Evolutionary conservation across 768 basidiomycete species (phyloP).

Genomic region (Tubosaeta brunneosetosa): DNA sequence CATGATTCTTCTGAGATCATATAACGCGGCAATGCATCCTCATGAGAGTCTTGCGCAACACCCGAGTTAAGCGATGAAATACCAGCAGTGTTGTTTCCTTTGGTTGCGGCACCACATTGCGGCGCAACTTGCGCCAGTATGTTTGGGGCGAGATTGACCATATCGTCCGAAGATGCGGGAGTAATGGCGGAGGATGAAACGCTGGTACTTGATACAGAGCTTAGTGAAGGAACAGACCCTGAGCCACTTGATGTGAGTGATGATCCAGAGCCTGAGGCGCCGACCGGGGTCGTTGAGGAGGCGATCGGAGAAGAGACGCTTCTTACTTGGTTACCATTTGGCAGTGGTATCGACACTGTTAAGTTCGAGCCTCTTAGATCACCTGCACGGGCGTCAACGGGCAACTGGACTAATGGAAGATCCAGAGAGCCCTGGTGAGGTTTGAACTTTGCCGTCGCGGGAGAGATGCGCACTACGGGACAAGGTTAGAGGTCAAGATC

Average conservation of each 20-base stretch:
- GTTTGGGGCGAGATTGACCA: slow-evolving; percentile 44
- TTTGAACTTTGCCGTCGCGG: slow-evolving; percentile 86
- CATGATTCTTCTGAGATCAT: slow-evolving; percentile 69
- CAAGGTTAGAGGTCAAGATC: slow-evolving; percentile 23
- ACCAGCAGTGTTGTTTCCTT: slow-evolving; percentile 20
- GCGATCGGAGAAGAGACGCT: slow-evolving; percentile 73
- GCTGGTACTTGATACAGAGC: slow-evolving; percentile 43
- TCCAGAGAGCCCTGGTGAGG: slow-evolving; percentile 46
- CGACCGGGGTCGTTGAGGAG: slow-evolving; percentile 32
- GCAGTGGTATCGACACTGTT: slow-evolving; percentile 47
- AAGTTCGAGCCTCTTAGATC: slow-evolving; percentile 37
- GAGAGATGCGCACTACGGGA: slow-evolving; percentile 78
- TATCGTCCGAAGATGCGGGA: slow-evolving; percentile 50
- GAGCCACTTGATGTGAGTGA: slow-evolving; percentile 45
- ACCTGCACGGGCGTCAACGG: slow-evolving; percentile 21
- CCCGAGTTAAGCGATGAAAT: slow-evolving; percentile 28
- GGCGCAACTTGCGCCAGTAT: slow-evolving; percentile 46
- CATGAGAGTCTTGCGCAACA: slow-evolving; percentile 43
- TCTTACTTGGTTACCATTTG: slow-evolving; percentile 44
- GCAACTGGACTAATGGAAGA: slow-evolving; percentile 45
- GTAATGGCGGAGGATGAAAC: slow-evolving; percentile 48
- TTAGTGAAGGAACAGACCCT: slow-evolving; percentile 47
- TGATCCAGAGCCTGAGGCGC: slow-evolving; percentile 42
- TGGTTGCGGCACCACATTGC: slow-evolving; percentile 39
- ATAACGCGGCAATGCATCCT: slow-evolving; percentile 46